phyloP scores from a whole-genome alignment of 2,329 filamentous ascomycete species.

The Orbilia javanica region DNA sequence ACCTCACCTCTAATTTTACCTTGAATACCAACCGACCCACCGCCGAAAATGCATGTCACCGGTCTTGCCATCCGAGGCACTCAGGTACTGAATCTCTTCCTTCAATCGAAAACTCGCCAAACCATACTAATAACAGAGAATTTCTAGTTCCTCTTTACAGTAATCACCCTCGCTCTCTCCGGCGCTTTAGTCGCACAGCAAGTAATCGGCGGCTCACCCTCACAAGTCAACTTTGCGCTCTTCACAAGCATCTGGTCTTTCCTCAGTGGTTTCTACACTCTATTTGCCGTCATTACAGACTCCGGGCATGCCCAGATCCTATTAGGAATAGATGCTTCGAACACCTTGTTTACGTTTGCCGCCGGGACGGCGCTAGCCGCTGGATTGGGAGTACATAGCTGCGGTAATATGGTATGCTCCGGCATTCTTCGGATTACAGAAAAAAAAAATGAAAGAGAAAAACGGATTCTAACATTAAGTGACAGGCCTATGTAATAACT shows the following conservation, averaged over 20 bases:
- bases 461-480: background rate
- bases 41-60: conserved; percentile 19
- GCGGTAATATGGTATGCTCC: conserved; percentile 67
- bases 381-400: conserved; percentile 66
- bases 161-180: conserved; percentile 60
- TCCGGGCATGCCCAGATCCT: conserved; percentile 65
- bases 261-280: conserved; percentile 68
- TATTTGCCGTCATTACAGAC: conserved; percentile 63
- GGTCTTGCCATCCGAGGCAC: conserved; percentile 31
- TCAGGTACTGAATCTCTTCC: conserved; percentile 16
- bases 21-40: conserved; percentile 2
- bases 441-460: background rate
- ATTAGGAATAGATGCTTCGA: conserved; percentile 67
- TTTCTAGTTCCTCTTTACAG: conserved; percentile 57
- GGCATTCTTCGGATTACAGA: background rate
- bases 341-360: conserved; percentile 68
- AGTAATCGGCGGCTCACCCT: conserved; percentile 70
- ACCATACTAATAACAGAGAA: background rate
- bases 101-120: background rate
- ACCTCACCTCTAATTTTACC: background rate
- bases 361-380: conserved; percentile 69
- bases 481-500: conserved; percentile 64
- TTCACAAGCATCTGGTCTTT: conserved; percentile 68
- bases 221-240: conserved; percentile 71
- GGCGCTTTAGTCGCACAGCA: conserved; percentile 63